These are phyloP conservation scores for Manihot esculenta DNA, from an alignment of 441 rosid genomes.

Conservation along the genomic window DNA sequence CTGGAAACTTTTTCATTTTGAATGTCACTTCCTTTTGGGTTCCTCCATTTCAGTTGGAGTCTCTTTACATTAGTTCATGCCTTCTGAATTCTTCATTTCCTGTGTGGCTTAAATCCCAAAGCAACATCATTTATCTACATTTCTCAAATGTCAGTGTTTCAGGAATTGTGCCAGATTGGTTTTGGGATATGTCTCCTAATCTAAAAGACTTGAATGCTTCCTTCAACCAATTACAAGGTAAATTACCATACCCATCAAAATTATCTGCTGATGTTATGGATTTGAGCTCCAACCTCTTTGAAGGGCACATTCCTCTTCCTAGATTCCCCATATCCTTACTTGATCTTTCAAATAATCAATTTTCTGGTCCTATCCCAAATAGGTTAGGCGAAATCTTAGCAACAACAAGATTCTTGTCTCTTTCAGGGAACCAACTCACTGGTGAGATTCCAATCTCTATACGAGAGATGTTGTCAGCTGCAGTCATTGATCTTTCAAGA, in stretches of 20 bases:
- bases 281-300: slow-evolving; percentile 41
- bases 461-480: slow-evolving; percentile 28
- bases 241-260: slow-evolving; percentile 34
- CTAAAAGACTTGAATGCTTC: slow-evolving; percentile 38
- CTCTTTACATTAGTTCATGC: slow-evolving; percentile 41
- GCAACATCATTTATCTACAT: slow-evolving; percentile 19
- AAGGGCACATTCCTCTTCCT: slow-evolving; percentile 40
- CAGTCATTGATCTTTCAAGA: slow-evolving; percentile 33
- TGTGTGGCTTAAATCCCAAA: slow-evolving; percentile 36
- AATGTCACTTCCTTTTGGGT: slow-evolving; percentile 41
- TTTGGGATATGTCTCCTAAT: slow-evolving; percentile 47
- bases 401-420: slow-evolving; percentile 31
- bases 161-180: slow-evolving; percentile 42
- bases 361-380: slow-evolving; percentile 36
- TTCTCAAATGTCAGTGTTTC: slow-evolving; percentile 45
- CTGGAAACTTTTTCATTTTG: slow-evolving; percentile 36
- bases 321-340: slow-evolving; percentile 20
- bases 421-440: slow-evolving; percentile 30
- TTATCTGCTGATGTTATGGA: slow-evolving; percentile 33
- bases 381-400: slow-evolving; percentile 33
- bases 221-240: slow-evolving; percentile 35
- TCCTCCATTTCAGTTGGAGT: slow-evolving; percentile 40
- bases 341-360: slow-evolving; percentile 37
- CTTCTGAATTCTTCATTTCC: slow-evolving; percentile 42
- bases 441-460: slow-evolving; percentile 36